Percentiles rank a stretch among this genome's conserved stretches.
These are phyloP conservation scores for Paracoccidioides lutzii DNA, from an alignment of 2,329 filamentous ascomycete species.

Conservation along the genomic window DNA sequence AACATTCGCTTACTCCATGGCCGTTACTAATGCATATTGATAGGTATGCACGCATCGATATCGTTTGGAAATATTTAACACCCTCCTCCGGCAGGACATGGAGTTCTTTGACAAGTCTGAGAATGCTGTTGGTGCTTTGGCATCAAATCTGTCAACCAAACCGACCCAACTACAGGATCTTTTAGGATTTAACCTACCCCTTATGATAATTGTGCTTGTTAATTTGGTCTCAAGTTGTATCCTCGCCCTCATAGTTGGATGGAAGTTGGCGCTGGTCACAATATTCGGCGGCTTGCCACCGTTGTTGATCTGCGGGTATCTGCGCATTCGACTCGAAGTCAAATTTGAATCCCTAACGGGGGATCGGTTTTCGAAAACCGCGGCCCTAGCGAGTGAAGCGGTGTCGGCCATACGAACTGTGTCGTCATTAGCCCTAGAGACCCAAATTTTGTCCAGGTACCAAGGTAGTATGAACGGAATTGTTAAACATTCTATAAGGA, in stretches of 20 bases:
- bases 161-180: slow-evolving; percentile 46
- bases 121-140: slow-evolving; percentile 43
- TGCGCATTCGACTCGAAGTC: slow-evolving; percentile 37
- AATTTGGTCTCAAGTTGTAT: slow-evolving; percentile 59
- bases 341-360: slow-evolving; percentile 36
- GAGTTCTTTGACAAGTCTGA: slow-evolving; percentile 16
- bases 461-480: slow-evolving; percentile 21
- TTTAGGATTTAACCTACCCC: slow-evolving; percentile 67
- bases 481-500: slow-evolving; percentile 13
- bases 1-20: not conserved
- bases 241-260: slow-evolving; percentile 55
- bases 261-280: slow-evolving; percentile 64
- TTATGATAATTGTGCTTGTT: slow-evolving; percentile 60
- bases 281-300: slow-evolving; percentile 34
- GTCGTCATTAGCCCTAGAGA: slow-evolving; percentile 37
- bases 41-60: slow-evolving; percentile 12
- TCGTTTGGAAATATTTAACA: slow-evolving; percentile 15
- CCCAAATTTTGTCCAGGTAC: slow-evolving; percentile 25
- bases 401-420: slow-evolving; percentile 39
- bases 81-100: slow-evolving; percentile 19
- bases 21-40: not conserved
- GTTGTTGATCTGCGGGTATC: slow-evolving; percentile 17
- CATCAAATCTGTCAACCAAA: slow-evolving; percentile 66
- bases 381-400: slow-evolving; percentile 39
- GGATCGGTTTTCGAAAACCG: slow-evolving; percentile 35